phyloP scores from a whole-genome alignment of 2,329 filamentous ascomycete species.

The Fusarium tuaranense region DNA sequence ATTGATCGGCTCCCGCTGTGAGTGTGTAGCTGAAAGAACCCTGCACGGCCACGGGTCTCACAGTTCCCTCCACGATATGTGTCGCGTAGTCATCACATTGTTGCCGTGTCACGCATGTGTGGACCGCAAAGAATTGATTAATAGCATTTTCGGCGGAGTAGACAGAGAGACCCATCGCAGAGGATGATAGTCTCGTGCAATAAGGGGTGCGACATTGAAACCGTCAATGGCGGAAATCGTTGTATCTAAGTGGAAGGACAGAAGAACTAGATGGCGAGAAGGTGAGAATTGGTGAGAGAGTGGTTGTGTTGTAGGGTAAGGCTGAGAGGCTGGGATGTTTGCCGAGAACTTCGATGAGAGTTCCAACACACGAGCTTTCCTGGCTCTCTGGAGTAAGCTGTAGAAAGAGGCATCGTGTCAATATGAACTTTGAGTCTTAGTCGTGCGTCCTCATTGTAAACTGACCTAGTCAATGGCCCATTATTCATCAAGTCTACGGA shows the following conservation, averaged over 20 bases:
- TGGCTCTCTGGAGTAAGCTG: background rate
- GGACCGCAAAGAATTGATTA: background rate
- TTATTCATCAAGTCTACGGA: background rate
- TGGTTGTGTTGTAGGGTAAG: too few relatives aligned
- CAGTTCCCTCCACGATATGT: slow-evolving; percentile 4
- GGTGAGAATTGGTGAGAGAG: too few relatives aligned
- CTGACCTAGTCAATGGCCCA: background rate
- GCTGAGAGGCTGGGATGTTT: background rate
- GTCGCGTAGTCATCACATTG: slow-evolving; percentile 33
- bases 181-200: too few relatives aligned
- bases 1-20: background rate
- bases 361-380: background rate
- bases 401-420: background rate
- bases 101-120: slow-evolving; percentile 3
- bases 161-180: background rate
- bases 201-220: too few relatives aligned
- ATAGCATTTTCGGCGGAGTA: background rate
- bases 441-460: background rate
- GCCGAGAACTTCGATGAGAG: background rate
- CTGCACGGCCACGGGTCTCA: slow-evolving; percentile 34
- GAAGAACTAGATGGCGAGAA: too few relatives aligned
- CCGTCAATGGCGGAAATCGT: too few relatives aligned
- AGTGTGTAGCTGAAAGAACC: slow-evolving; percentile 27
- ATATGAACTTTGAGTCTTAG: background rate
- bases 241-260: too few relatives aligned